phyloP scores from a whole-genome alignment of 2,329 filamentous ascomycete species.

The Colletotrichum tropicale region DNA sequence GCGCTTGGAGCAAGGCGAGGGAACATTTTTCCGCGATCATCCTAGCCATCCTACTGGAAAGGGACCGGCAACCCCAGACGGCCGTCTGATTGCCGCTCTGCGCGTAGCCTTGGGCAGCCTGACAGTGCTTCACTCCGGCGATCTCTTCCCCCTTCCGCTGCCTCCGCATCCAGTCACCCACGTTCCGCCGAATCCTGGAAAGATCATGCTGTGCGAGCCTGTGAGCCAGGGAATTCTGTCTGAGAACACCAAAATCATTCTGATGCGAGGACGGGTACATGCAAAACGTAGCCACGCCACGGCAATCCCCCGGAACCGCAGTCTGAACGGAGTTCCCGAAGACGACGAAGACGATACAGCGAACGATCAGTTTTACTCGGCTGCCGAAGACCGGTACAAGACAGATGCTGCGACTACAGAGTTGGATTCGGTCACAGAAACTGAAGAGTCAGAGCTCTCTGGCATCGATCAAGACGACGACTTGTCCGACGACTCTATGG shows the following conservation, averaged over 20 bases:
- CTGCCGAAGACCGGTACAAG: slow-evolving; percentile 77
- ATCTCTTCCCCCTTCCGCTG: slow-evolving; percentile 78
- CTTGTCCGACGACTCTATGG: slow-evolving; percentile 87
- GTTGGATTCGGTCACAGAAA: slow-evolving; percentile 64
- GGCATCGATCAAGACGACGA: slow-evolving; percentile 72
- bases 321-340: slow-evolving; percentile 63
- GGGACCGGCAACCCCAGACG: slow-evolving; percentile 10
- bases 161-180: slow-evolving; percentile 88
- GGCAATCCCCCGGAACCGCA: slow-evolving; percentile 50
- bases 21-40: slow-evolving; percentile 76
- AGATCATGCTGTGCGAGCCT: slow-evolving; percentile 91
- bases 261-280: slow-evolving; percentile 68
- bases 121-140: slow-evolving; percentile 81
- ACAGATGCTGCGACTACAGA: slow-evolving; percentile 64
- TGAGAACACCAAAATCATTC: slow-evolving; percentile 80
- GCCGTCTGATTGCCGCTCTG: slow-evolving; percentile 63
- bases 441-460: slow-evolving; percentile 64
- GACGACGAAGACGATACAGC: slow-evolving; percentile 84
- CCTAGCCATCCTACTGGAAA: slow-evolving; percentile 45
- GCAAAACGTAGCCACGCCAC: slow-evolving; percentile 56
- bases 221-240: slow-evolving; percentile 85
- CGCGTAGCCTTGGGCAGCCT: slow-evolving; percentile 76
- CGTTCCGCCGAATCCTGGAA: slow-evolving; percentile 81
- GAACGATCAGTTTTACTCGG: slow-evolving; percentile 92
- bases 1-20: slow-evolving; percentile 82